Base-by-base conservation (phyloP, 2,329 filamentous ascomycete genomes). In the Anisogramma anomala region DNA sequence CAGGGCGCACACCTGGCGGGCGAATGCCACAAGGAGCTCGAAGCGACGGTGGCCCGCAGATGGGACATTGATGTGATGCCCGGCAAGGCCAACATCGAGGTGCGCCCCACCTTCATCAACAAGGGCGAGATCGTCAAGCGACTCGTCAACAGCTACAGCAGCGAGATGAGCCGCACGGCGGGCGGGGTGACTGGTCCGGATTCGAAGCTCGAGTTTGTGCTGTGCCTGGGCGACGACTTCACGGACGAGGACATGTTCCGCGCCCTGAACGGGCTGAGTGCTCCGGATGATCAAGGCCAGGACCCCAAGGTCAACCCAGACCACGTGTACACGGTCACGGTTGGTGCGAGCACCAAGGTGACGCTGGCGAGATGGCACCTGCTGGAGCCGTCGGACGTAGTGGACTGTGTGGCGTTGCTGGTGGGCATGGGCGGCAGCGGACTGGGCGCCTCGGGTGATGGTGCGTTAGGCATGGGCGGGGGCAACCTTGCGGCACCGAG, bases 241-340 rank as follows among this genome's bases (percentile, higher is more conserved):
- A 98, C 91, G 5, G 91, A 98, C 57, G 91, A 98, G 71, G 89
- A 94, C 80, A 79, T 80, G 77, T 96, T 96, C 75, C 83, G 85
- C 42, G 81, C 86, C 11, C 71, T 96, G 33, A 78, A 78, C 53
- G 67, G 64, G 1, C 58, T 73, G 4, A 70, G 67, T 2, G 70
- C 52, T 0, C 50, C 55, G 48, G 51, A 20, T 41, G 47, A 36
- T 59, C 72, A 55, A 56, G 76, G 78, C 30, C 74, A 79, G 53
- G 74, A 76, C 52, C 70, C 70, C n/a, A 72, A 59, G 56, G 79
- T 63, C 60, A 71, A 55, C 48, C 63, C 62, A 58, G 66, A 85
- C 26, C 76, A 87, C 54, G 76, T 94, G 48, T 96, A 93, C 63
- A 85, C 86, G 2, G 85, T 94, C 32, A 94, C 87, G 0, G 85